Evolutionary conservation across 1,284 basidiomycete species (phyloP).

Genomic region (Ustilago tritici): DNA sequence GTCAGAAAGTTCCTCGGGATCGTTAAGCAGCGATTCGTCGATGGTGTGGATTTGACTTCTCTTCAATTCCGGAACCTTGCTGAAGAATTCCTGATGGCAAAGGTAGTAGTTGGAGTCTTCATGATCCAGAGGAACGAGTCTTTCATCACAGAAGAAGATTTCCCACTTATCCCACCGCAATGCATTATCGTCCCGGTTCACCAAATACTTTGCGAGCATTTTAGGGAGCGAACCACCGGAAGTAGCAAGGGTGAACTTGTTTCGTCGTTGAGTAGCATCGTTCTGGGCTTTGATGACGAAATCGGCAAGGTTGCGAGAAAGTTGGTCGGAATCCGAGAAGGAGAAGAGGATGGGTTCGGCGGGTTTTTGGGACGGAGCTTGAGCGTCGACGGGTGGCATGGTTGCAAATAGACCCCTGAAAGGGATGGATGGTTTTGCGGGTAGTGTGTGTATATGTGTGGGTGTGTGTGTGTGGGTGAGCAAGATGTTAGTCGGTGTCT

Average conservation of each 20-base stretch:
- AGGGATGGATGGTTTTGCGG: not conserved
- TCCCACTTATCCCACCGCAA: conserved; percentile 98
- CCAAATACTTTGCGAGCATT: conserved; percentile 79
- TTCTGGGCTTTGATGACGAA: conserved; percentile 90
- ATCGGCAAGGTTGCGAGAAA: conserved; percentile 77
- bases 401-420: conserved; percentile 5
- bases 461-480: not conserved
- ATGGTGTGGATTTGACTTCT: conserved; percentile 84
- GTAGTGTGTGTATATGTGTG: not conserved
- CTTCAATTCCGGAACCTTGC: conserved; percentile 82
- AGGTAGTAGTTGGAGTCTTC: conserved; percentile 90
- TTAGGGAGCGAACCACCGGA: conserved; percentile 93
- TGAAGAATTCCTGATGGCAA: conserved; percentile 82
- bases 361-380: conserved; percentile 54
- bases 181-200: conserved; percentile 75
- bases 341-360: conserved; percentile 78
- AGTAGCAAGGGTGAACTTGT: conserved; percentile 89
- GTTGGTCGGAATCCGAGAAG: conserved; percentile 74
- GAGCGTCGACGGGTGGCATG: conserved; percentile 58
- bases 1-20: conserved; percentile 85
- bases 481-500: not conserved
- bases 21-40: conserved; percentile 77
- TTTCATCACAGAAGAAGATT: conserved; percentile 97
- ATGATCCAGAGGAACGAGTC: conserved; percentile 91
- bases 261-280: conserved; percentile 87